phyloP scores from a whole-genome alignment of 306 rosid species.

The Castanea crenata region DNA sequence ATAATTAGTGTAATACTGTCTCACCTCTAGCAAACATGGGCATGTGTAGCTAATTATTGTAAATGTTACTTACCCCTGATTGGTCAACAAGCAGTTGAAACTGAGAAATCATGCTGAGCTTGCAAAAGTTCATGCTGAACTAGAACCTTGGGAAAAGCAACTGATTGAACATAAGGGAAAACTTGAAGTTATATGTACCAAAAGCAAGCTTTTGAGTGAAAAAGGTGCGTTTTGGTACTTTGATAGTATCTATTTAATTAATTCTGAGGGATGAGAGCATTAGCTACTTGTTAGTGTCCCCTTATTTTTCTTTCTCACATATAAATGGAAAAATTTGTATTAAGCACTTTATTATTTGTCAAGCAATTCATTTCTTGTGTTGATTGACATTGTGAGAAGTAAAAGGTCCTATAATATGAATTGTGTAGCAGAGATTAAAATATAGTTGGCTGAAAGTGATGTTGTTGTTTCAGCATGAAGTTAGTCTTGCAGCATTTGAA shows the following conservation, averaged over 20 bases:
- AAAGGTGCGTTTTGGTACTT: conserved; percentile 60
- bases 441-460: conserved; percentile 13
- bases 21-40: not conserved
- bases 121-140: conserved; percentile 71
- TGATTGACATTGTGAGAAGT: not conserved
- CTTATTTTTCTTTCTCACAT: not conserved
- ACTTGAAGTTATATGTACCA: conserved; percentile 73
- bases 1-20: not conserved
- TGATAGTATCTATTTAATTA: not conserved
- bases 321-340: not conserved
- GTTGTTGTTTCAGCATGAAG: conserved; percentile 68
- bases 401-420: not conserved
- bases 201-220: conserved; percentile 69
- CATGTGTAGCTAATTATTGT: not conserved
- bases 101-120: conserved; percentile 80
- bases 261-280: not conserved
- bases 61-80: conserved; percentile 1
- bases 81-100: conserved; percentile 63
- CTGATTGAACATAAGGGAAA: conserved; percentile 87
- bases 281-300: not conserved
- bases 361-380: no score
- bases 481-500: conserved; percentile 60
- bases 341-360: not conserved
- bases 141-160: conserved; percentile 93
- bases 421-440: conserved; percentile 8